Percentiles rank a stretch among this genome's conserved stretches.
Evolutionary conservation across 1,284 basidiomycete species (phyloP).

Genomic region (Irpex sp.): DNA sequence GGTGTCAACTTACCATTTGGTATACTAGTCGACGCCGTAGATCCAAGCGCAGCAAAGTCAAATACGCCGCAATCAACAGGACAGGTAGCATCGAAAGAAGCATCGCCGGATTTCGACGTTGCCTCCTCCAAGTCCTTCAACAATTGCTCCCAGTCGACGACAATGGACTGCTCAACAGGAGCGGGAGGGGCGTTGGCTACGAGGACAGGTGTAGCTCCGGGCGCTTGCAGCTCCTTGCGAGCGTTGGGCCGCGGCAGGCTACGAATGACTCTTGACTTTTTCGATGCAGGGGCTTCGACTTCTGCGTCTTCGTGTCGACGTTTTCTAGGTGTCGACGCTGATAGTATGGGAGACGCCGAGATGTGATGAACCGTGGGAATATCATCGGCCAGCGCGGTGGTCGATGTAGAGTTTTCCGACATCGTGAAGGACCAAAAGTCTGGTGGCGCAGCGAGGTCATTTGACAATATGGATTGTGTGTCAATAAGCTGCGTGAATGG

Average conservation of each 20-base stretch:
- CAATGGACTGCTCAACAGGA: background rate
- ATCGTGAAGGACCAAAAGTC: background rate
- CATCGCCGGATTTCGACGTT: background rate
- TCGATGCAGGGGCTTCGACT: background rate
- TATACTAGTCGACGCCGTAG: background rate
- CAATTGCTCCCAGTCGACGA: background rate
- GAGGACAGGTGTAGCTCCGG: background rate
- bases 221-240: background rate
- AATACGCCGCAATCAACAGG: background rate
- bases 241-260: background rate
- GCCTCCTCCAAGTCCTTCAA: background rate
- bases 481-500: background rate
- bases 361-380: background rate
- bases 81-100: background rate
- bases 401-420: background rate
- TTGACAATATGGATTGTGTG: background rate
- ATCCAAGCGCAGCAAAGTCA: background rate
- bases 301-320: background rate
- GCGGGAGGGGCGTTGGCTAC: background rate
- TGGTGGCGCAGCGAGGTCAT: background rate
- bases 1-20: background rate
- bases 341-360: background rate
- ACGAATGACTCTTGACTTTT: background rate
- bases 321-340: background rate
- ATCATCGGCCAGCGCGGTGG: background rate